Conservation (phyloP, 495 filamentous ascomycete species). For the Aspergillus diversus region DNA sequence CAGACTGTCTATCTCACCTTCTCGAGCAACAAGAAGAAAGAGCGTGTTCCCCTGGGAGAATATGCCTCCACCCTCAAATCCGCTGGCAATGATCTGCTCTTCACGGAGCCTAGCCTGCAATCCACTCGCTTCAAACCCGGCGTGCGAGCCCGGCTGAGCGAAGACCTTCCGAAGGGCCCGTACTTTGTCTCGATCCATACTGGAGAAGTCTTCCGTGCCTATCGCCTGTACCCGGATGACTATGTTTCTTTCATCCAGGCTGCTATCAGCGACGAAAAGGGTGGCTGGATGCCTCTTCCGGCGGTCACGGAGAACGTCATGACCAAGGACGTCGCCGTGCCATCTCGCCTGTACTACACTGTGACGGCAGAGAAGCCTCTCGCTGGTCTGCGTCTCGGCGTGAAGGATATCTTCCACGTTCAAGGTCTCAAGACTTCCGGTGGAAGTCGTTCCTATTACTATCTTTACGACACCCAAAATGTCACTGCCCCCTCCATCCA, state of each 20-base stretch:
- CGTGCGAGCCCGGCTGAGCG: conserved; percentile 5
- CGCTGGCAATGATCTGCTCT: conserved; percentile 9
- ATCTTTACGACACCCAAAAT: conserved; percentile 37
- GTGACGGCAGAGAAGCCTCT: conserved; percentile 37
- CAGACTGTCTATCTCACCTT: conserved; percentile 21
- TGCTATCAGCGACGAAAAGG: conserved; percentile 38
- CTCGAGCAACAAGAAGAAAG: background rate
- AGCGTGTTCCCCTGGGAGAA: background rate
- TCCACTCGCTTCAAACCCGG: conserved; percentile 6
- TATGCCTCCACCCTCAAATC: conserved; percentile 1
- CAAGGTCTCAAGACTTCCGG: conserved; percentile 44
- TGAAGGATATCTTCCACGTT: conserved; percentile 53
- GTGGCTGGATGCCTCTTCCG: conserved; percentile 41
- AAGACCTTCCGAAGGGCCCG: conserved; percentile 45
- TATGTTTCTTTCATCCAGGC: conserved; percentile 41
- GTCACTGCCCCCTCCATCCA: conserved; percentile 40
- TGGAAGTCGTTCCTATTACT: conserved; percentile 46
- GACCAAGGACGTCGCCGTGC: conserved; percentile 40
- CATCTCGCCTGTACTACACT: conserved; percentile 47
- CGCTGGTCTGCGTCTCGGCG: conserved; percentile 41
- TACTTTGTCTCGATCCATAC: conserved; percentile 49
- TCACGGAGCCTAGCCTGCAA: conserved; percentile 9
- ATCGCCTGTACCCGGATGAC: conserved; percentile 47
- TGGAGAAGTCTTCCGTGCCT: conserved; percentile 42
- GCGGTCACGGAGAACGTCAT: conserved; percentile 33